Conservation (phyloP, 208 protist species). For the Leptomonas pyrrhocoris region DNA sequence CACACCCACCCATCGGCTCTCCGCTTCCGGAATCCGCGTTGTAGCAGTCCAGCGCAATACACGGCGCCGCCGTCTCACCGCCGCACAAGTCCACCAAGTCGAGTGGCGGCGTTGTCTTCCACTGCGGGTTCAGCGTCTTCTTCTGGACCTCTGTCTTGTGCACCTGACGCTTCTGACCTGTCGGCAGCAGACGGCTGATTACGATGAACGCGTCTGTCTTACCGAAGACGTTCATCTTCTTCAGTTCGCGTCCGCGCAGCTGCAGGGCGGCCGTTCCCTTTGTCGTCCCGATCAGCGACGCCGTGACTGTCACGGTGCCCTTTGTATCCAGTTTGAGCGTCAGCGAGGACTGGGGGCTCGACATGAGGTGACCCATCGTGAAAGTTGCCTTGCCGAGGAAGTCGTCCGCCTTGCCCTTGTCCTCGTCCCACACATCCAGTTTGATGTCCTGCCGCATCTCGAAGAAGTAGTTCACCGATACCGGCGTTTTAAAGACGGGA, state of each 20-base stretch:
- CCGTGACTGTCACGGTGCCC: conserved; percentile 36
- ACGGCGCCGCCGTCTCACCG: conserved; percentile 17
- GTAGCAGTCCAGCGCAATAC: conserved; percentile 35
- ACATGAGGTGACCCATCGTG: conserved; percentile 34
- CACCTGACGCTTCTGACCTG: conserved; percentile 12
- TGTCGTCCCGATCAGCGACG: conserved; percentile 3
- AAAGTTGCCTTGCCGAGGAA: conserved; percentile 30
- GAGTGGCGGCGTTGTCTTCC: conserved; percentile 29
- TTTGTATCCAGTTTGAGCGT: conserved; percentile 26
- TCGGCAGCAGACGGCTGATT: conserved; percentile 24
- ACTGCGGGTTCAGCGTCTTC: conserved; percentile 43
- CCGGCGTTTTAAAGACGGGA: conserved; percentile 32
- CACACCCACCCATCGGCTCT: conserved; percentile 30
- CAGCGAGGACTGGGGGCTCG: conserved; percentile 7
- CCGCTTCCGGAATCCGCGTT: conserved; percentile 19
- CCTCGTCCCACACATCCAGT: conserved; percentile 36
- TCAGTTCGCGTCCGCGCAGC: conserved; percentile 32
- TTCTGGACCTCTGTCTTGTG: conserved; percentile 39
- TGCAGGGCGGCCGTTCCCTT: conserved; percentile 17
- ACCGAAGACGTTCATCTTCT: conserved; percentile 47
- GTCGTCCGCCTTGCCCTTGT: conserved; percentile 29
- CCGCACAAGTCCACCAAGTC: conserved; percentile 39
- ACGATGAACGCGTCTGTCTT: conserved; percentile 41
- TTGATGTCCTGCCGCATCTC: conserved; percentile 34
- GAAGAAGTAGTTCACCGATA: conserved; percentile 44